phyloP scores from a whole-genome alignment of 2,329 filamentous ascomycete genomes.

The Beauveria medogensis region DNA sequence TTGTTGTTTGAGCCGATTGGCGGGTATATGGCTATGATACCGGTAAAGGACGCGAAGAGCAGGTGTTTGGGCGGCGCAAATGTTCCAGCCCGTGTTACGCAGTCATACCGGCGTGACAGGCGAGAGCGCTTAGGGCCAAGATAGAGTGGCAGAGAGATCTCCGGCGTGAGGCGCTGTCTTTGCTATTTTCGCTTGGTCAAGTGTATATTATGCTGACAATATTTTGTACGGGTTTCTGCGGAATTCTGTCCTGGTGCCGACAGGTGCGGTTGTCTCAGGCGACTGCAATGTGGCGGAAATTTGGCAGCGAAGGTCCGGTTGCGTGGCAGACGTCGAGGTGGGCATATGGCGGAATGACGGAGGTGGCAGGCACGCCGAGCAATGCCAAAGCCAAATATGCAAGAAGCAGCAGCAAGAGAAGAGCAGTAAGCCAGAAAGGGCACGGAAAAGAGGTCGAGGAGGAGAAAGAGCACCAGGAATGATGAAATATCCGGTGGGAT shows the following conservation, averaged over 20 bases:
- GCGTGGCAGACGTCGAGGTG: background rate
- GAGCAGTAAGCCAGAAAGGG: background rate
- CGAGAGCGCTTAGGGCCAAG: background rate
- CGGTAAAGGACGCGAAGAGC: background rate
- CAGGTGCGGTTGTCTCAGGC: slow-evolving; percentile 7
- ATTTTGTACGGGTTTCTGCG: slow-evolving; percentile 3
- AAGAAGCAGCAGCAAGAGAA: background rate
- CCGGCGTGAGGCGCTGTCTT: background rate
- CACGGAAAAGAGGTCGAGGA: background rate
- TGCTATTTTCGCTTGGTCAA: background rate
- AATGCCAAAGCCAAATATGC: background rate
- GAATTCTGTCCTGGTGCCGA: background rate
- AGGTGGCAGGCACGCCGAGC: background rate
- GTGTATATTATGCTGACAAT: slow-evolving; percentile 6
- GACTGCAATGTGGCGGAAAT: slow-evolving; percentile 3
- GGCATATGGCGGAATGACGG: background rate
- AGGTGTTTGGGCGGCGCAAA: background rate
- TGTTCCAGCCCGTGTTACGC: background rate
- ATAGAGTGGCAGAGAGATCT: background rate
- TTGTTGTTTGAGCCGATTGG: background rate
- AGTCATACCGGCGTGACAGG: slow-evolving; percentile 1
- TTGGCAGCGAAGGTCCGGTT: background rate
- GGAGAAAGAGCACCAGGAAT: background rate
- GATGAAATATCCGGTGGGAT: background rate
- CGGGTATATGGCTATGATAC: background rate